Conservation (phyloP, 2,329 filamentous ascomycete genomes). For the Tolypocladium capitatum region DNA sequence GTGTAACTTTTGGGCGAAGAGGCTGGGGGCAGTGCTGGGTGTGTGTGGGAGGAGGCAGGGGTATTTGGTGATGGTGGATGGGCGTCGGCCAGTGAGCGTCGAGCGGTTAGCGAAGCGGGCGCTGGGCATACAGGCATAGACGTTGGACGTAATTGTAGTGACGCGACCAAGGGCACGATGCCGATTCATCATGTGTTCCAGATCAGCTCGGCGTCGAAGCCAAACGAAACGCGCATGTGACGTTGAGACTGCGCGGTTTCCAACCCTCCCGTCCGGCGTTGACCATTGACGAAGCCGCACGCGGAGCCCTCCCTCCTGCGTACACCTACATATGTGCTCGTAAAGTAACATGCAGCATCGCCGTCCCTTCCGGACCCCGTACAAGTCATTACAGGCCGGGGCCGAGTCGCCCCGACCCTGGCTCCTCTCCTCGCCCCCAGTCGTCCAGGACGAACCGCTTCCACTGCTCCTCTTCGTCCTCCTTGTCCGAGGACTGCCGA, state of each 20-base stretch:
- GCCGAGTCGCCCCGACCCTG: not conserved
- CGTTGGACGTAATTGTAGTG: not conserved
- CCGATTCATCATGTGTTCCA: not conserved
- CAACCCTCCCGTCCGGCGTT: not conserved
- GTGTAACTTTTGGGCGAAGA: constrained; percentile 1
- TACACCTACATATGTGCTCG: not conserved
- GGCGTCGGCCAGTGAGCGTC: not conserved
- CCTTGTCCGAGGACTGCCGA: not conserved
- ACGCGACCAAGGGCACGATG: not conserved
- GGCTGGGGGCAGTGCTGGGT: not conserved
- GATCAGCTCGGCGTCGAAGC: not conserved
- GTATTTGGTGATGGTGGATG: not conserved
- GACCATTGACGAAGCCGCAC: not conserved
- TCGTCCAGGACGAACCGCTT: not conserved
- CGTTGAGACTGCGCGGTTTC: not conserved
- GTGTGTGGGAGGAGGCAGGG: not conserved
- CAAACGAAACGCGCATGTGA: not conserved
- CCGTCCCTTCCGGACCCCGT: not conserved
- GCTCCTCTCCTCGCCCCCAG: not conserved
- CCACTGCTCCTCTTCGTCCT: not conserved
- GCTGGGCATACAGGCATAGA: not conserved
- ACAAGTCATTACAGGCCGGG: not conserved
- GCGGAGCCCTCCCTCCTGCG: not conserved
- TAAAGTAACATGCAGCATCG: not conserved
- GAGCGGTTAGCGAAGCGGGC: not conserved